Evolutionary conservation across 768 basidiomycete species (phyloP).

Genomic region (Cystobasidium onofrii): DNA sequence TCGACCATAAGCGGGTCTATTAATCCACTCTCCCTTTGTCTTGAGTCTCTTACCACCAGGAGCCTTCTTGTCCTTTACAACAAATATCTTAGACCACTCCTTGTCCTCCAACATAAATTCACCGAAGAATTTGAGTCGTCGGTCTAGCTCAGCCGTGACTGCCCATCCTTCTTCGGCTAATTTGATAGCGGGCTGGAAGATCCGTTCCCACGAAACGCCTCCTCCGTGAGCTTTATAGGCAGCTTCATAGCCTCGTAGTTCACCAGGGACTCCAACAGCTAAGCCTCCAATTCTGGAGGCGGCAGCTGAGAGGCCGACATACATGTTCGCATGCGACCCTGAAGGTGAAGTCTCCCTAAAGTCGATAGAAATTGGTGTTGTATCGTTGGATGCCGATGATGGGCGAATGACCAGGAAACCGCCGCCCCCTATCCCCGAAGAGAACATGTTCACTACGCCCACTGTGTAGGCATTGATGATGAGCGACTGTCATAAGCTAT

Average conservation of each 20-base stretch:
- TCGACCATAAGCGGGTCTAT: conserved; percentile 63
- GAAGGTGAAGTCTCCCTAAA: conserved; percentile 81
- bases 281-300: conserved; percentile 66
- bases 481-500: neutral
- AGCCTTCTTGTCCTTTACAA: conserved; percentile 49
- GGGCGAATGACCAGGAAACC: conserved; percentile 78
- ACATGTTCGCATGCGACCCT: conserved; percentile 70
- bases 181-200: conserved; percentile 65
- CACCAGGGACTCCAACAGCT: conserved; percentile 81
- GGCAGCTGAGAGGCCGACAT: conserved; percentile 47
- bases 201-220: conserved; percentile 62
- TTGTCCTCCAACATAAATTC: conserved; percentile 57
- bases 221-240: conserved; percentile 73
- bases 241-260: conserved; percentile 75
- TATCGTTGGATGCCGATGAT: conserved; percentile 45
- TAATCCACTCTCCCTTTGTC: conserved; percentile 65
- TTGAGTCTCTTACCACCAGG: conserved; percentile 55
- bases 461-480: conserved; percentile 33
- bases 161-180: conserved; percentile 52
- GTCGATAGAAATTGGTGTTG: conserved; percentile 52
- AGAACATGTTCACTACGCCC: conserved; percentile 70
- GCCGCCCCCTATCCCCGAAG: conserved; percentile 54
- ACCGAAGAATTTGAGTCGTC: conserved; percentile 53
- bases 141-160: conserved; percentile 67
- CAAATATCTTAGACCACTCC: conserved; percentile 76